Evolutionary conservation across 2,329 filamentous ascomycete genomes (phyloP), one percentile per base, ranked within the genome.

Genomic region (Xylariaceae sp.): DNA sequence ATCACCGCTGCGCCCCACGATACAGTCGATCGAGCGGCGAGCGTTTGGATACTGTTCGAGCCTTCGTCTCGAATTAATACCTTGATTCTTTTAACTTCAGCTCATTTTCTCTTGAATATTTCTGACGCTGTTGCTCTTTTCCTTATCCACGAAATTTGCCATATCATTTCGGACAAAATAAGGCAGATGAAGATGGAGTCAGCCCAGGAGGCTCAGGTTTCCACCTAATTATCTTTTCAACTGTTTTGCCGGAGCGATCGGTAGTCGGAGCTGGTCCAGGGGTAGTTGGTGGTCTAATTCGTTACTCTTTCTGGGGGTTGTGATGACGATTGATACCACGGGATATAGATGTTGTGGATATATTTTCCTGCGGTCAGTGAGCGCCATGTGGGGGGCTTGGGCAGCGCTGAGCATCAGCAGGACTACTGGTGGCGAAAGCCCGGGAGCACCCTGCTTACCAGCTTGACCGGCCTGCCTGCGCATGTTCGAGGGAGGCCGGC

Each of bases 181-280:
- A 51, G 44, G 36, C 41, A 49, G 47, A 56, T 49, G 51, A 55
- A 56, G 46, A 52, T 55, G 53, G 51, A 47, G 49, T 51, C 50
- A 51, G 57, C 56, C 57, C 57, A 52, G 56, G 57, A 49, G 57
- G 57, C 56, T 54, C 46, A 45, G 50, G 50, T 53, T 57, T 52
- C 47, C 45, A 44, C 45, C 45, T 54, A 54, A 31, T 54, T 51
- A 53, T 54, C 42, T 53, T 55, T 54, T 42, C 52, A 49, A 38
- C 40, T 34, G 35, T 33, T 38, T 42, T 45, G 44, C 42, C 44
- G 43, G 47, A 38, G 45, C 42, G 35, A 35, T 43, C 38, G 47
- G 48, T 40, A 25, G 39, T 46, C 40, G 42, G 45, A 47, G 46
- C 50, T 53, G 43, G 47, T 43, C 40, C 22, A 37, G 46, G 44